Percentiles rank a stretch among this genome's conserved stretches.
Conservation (phyloP, 2,329 filamentous ascomycete species). For the Didymella lethalis region DNA sequence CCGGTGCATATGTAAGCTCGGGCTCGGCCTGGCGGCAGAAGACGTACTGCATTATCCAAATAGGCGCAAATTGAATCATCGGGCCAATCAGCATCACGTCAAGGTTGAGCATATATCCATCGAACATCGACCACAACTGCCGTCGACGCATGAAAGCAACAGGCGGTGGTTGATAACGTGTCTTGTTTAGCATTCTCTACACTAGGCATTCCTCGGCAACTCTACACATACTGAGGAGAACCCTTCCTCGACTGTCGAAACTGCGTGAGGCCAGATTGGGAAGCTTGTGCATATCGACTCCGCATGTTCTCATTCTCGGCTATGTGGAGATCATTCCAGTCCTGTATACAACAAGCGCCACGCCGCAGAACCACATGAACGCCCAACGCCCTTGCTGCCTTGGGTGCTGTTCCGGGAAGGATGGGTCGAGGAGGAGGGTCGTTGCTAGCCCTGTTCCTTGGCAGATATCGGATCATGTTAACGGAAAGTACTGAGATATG, state of each 20-base stretch:
- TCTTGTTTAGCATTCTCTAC: slow-evolving; percentile 18
- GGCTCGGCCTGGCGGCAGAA: slow-evolving; percentile 33
- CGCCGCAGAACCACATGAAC: slow-evolving; percentile 45
- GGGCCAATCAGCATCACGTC: slow-evolving; percentile 18
- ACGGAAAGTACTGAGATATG: slow-evolving; percentile 5
- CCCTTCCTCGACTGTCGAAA: slow-evolving; percentile 29
- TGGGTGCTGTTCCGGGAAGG: slow-evolving; percentile 15
- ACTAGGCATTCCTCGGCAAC: slow-evolving; percentile 12
- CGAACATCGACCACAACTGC: background rate
- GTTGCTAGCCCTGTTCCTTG: slow-evolving; percentile 18
- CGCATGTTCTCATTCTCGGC: slow-evolving; percentile 44
- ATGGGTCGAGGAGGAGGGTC: slow-evolving; percentile 2
- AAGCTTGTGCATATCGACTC: slow-evolving; percentile 41
- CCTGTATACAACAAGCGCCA: slow-evolving; percentile 33
- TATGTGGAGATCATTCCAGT: slow-evolving; percentile 46
- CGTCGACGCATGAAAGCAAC: background rate
- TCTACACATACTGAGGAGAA: slow-evolving; percentile 27
- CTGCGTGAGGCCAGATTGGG: slow-evolving; percentile 35
- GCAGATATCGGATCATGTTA: slow-evolving; percentile 16
- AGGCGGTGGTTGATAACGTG: background rate
- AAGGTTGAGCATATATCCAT: background rate
- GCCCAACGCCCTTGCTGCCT: slow-evolving; percentile 23
- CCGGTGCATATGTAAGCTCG: slow-evolving; percentile 21
- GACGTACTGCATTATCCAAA: slow-evolving; percentile 34
- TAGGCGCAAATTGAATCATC: slow-evolving; percentile 30